Percentiles rank a stretch among this genome's conserved stretches.
These are phyloP conservation scores for Aureobasidium melanogenum DNA, from an alignment of 2,329 filamentous ascomycete species.

Conservation along the genomic window DNA sequence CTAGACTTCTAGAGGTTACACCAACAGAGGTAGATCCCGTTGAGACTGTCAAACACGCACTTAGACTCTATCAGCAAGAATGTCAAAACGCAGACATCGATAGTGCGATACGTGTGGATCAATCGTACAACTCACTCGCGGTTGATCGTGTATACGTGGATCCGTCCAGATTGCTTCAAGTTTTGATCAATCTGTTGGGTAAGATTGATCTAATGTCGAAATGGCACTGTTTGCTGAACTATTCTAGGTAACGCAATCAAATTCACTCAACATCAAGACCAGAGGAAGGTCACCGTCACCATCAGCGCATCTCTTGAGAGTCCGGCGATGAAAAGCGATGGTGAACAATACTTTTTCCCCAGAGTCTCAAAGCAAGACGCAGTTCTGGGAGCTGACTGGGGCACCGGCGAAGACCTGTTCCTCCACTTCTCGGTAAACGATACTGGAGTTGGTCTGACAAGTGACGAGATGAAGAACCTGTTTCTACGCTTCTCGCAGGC, in stretches of 20 bases:
- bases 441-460: slow-evolving; percentile 28
- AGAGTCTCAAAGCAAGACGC: slow-evolving; percentile 13
- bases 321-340: slow-evolving; percentile 25
- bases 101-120: slow-evolving; percentile 50
- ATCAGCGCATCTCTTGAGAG: slow-evolving; percentile 27
- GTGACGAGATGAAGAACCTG: slow-evolving; percentile 34
- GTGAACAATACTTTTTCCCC: slow-evolving; percentile 26
- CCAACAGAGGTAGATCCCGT: slow-evolving; percentile 57
- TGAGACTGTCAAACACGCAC: slow-evolving; percentile 50
- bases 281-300: slow-evolving; percentile 30
- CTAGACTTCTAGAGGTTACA: slow-evolving; percentile 43
- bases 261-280: slow-evolving; percentile 31
- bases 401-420: slow-evolving; percentile 28
- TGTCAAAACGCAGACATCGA: slow-evolving; percentile 55
- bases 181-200: slow-evolving; percentile 25
- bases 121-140: slow-evolving; percentile 45
- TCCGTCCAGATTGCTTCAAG: slow-evolving; percentile 21
- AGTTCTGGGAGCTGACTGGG: slow-evolving; percentile 21
- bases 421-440: slow-evolving; percentile 28
- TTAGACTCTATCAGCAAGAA: slow-evolving; percentile 69
- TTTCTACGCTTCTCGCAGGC: slow-evolving; percentile 63
- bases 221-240: neutral
- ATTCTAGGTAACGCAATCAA: slow-evolving; percentile 36
- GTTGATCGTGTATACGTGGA: slow-evolving; percentile 23
- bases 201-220: neutral